Conservation (phyloP, 2,329 filamentous ascomycete species). For the Stagonosporopsis vannaccii region DNA sequence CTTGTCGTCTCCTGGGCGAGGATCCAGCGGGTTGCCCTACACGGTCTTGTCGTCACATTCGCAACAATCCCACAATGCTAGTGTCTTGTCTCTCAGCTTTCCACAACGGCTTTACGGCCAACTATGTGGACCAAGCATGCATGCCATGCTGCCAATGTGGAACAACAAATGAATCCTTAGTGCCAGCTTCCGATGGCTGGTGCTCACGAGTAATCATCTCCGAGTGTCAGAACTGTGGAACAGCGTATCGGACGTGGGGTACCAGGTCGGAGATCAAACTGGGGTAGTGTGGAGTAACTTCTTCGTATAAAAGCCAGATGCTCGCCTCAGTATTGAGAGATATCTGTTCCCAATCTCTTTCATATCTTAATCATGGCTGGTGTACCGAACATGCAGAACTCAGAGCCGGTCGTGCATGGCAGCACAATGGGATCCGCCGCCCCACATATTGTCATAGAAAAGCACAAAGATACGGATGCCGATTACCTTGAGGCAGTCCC, state of each 20-base stretch:
- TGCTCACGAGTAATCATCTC: not conserved
- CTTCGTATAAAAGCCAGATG: not conserved
- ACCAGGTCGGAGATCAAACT: constrained; percentile 5
- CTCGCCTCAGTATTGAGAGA: not conserved
- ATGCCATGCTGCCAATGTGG: constrained; percentile 4
- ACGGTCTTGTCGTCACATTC: constrained; percentile 2
- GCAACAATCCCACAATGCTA: not conserved
- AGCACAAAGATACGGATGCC: not conserved
- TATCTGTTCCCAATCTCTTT: not conserved
- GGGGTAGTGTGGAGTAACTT: constrained; percentile 3
- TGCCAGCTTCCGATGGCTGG: not conserved
- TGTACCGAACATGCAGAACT: not conserved
- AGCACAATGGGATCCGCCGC: not conserved
- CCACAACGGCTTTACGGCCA: not conserved
- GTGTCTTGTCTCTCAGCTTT: not conserved
- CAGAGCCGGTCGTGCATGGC: not conserved
- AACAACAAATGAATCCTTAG: not conserved
- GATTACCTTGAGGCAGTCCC: not conserved
- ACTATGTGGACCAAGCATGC: not conserved
- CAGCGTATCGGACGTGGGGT: constrained; percentile 5
- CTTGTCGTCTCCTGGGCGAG: constrained; percentile 4
- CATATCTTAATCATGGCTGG: not conserved
- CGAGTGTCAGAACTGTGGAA: not conserved
- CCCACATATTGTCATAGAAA: not conserved
- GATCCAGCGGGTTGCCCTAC: not conserved